These are phyloP conservation scores for Simmondsia chinensis DNA, from an alignment of 148 eudicot genomes.

Conservation along the genomic window DNA sequence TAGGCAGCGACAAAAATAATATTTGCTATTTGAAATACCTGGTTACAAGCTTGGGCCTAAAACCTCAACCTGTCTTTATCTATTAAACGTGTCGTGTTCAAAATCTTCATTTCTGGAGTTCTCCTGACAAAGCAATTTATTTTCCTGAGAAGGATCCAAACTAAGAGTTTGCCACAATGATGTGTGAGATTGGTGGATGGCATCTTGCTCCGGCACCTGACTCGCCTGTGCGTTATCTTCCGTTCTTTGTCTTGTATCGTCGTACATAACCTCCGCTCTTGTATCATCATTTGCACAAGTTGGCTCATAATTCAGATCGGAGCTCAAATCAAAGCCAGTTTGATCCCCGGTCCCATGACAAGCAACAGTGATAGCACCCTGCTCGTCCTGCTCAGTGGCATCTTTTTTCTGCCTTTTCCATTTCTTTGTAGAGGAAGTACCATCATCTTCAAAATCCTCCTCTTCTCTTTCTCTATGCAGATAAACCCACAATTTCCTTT, in stretches of 20 bases:
- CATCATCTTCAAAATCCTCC: conserved; percentile 97
- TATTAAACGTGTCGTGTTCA: conserved; percentile 36
- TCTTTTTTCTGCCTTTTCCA: conserved; percentile 97
- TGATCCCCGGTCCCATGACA: conserved; percentile 42
- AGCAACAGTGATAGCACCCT: conserved; percentile 49
- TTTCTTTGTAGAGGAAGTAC: conserved; percentile 94
- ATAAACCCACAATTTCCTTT: conserved; percentile 91
- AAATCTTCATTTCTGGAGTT: conserved; percentile 45
- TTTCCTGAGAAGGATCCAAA: conserved; percentile 23
- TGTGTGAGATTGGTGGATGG: conserved; percentile 15
- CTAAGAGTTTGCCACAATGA: conserved; percentile 26
- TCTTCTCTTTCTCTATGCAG: conserved; percentile 90
- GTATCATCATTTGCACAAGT: conserved; percentile 29
- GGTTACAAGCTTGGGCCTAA: conserved; percentile 17
- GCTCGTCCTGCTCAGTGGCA: conserved; percentile 60
- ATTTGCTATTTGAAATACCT: conserved; percentile 20
- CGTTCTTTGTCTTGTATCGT: conserved; percentile 18
- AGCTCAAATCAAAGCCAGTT: conserved; percentile 41
- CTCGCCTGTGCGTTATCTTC: conserved; percentile 33
- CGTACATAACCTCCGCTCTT: conserved; percentile 17
- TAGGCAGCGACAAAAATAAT: no score
- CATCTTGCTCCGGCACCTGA: conserved; percentile 26
- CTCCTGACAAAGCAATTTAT: conserved; percentile 37
- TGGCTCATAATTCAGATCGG: conserved; percentile 59
- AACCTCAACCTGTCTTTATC: conserved; percentile 28